Evolutionary conservation across 2,329 filamentous ascomycete genomes (phyloP), one percentile per base, ranked within the genome.

Genomic region (Venturia effusa): DNA sequence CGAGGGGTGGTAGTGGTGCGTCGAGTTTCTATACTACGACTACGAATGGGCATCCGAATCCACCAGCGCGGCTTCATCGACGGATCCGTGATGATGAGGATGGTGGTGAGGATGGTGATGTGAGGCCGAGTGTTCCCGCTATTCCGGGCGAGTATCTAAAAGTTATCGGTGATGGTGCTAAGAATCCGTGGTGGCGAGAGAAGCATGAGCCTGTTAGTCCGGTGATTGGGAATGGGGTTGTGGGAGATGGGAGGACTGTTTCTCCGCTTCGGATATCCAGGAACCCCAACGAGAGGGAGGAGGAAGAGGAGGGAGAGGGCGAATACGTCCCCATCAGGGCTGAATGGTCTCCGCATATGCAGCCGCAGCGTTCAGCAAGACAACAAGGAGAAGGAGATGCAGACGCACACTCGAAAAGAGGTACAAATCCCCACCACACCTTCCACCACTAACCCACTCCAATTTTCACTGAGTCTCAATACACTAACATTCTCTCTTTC

Each of bases 1-100:
- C n/a, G 3, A 51, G 51, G 4, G 27, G 19, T n/a, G n/a, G n/a
- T n/a, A n/a, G n/a, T n/a, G n/a, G n/a, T 4, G 10, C 51, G 4
- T 57, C 51, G 13, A 57, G 51, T n/a, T n/a, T 57, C 51, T 57
- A 57, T 30, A 32, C 51, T 17, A 57, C 51, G 17, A 57, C 51
- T 6, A 57, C 51, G 15, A 57, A 57, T 15, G 51, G 51, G 3
- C 27, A 57, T 57, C 51, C 51, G 7, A 57, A 34, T 22, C 27
- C 45, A n/a, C n/a, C n/a, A n/a, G n/a, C n/a, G n/a, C n/a, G n/a
- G n/a, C n/a, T n/a, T n/a, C n/a, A n/a, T n/a, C n/a, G n/a, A n/a
- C n/a, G n/a, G n/a, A n/a, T n/a, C n/a, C n/a, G n/a, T n/a, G n/a
- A n/a, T n/a, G n/a, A n/a, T n/a, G n/a, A n/a, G n/a, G n/a, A n/a